A percentile compares a stretch with the other conserved stretches of the same genome.
Evolutionary conservation across 2,329 filamentous ascomycete species (phyloP).

Genomic region (Arthrobotrys megalospora): DNA sequence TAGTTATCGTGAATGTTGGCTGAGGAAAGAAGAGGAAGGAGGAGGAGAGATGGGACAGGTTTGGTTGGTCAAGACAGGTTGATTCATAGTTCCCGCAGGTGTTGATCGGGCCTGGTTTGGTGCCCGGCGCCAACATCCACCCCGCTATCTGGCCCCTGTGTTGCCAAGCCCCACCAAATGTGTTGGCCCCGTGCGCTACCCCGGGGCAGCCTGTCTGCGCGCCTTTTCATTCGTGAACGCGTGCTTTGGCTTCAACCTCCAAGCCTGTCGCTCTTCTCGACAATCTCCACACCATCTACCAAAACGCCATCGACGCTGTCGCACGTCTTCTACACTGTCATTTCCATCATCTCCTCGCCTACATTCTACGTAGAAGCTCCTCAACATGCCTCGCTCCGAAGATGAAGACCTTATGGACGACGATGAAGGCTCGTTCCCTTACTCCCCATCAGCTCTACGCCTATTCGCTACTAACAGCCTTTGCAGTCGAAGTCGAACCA

Average conservation of each 20-base stretch:
- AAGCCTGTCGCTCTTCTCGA: conserved; percentile 39
- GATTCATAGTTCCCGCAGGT: conserved; percentile 16
- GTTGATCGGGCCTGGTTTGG: conserved; percentile 1
- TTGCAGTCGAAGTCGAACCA: conserved; percentile 38
- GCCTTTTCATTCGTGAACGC: conserved; percentile 48
- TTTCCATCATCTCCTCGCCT: not conserved
- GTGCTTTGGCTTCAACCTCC: conserved; percentile 34
- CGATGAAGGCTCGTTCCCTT: conserved; percentile 61
- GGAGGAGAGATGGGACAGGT: conserved; percentile 24
- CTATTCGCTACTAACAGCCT: conserved; percentile 12
- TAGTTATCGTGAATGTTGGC: conserved; percentile 61
- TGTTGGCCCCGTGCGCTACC: conserved; percentile 1
- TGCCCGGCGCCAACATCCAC: conserved; percentile 15
- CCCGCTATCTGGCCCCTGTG: conserved; percentile 30
- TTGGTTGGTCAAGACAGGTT: not conserved
- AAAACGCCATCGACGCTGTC: conserved; percentile 70
- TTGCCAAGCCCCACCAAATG: conserved; percentile 6
- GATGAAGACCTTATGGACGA: conserved; percentile 56
- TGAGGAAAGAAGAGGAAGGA: conserved; percentile 30
- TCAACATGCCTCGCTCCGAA: conserved; percentile 58
- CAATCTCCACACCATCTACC: conserved; percentile 64
- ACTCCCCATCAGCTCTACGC: conserved; percentile 2
- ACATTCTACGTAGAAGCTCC: not conserved
- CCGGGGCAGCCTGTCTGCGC: conserved; percentile 26
- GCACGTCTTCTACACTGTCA: conserved; percentile 68